Conservation (phyloP, 2,329 filamentous ascomycete species). For the Hypoxylon sp. region DNA sequence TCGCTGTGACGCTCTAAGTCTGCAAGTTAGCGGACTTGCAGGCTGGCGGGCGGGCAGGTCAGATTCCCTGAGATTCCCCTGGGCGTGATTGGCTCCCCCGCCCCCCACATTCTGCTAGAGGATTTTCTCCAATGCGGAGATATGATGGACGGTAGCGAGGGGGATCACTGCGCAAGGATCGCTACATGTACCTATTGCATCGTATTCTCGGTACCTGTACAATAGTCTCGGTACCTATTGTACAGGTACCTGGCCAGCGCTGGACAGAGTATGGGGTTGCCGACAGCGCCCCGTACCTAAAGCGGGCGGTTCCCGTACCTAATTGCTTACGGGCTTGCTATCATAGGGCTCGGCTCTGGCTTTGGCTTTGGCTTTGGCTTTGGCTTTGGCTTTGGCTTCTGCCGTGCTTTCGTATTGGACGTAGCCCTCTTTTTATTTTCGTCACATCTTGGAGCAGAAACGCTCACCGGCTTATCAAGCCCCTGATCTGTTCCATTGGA, state of each 20-base stretch:
- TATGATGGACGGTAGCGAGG: constrained; percentile 37
- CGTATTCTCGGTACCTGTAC: too few relatives aligned
- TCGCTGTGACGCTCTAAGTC: too few relatives aligned
- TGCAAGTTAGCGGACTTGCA: too few relatives aligned
- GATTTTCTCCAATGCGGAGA: constrained; percentile 54
- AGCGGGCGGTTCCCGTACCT: constrained; percentile 11
- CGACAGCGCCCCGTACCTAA: constrained; percentile 17
- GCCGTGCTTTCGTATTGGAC: background rate
- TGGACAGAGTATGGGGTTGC: constrained; percentile 31
- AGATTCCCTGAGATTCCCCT: constrained; percentile 20
- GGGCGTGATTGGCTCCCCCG: constrained; percentile 38
- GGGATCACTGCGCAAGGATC: background rate
- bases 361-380: background rate
- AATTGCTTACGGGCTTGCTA: too few relatives aligned
- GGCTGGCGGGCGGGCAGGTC: background rate
- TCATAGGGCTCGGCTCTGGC: constrained; percentile 5
- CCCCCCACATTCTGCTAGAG: constrained; percentile 39
- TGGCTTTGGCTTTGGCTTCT: background rate
- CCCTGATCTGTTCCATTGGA: background rate
- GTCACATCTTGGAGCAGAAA: background rate
- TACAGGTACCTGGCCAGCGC: too few relatives aligned
- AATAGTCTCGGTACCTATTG: too few relatives aligned
- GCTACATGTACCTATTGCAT: too few relatives aligned
- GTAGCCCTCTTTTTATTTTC: background rate
- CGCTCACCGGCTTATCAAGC: constrained; percentile 11